Percentiles rank a stretch among this genome's conserved stretches.
These are phyloP conservation scores for Coniochaeta sp. DNA, from an alignment of 2,329 filamentous ascomycete genomes.

Conservation along the genomic window DNA sequence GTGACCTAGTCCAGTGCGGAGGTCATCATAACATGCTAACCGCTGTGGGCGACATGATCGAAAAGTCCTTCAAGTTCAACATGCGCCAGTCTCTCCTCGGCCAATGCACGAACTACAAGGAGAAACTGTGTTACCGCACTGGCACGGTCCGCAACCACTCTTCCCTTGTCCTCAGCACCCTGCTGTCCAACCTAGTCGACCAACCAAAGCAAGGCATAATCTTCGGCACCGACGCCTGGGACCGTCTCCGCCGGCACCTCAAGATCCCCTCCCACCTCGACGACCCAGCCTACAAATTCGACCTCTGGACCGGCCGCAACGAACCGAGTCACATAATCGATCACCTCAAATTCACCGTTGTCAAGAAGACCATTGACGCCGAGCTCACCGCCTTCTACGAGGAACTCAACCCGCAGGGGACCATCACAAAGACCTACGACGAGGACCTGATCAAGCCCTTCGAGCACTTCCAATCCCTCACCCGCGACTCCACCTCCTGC, in stretches of 20 bases:
- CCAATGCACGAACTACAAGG: conserved; percentile 56
- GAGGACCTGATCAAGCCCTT: conserved; percentile 26
- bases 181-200: conserved; percentile 50
- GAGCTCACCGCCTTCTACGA: conserved; percentile 27
- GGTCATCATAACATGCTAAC: conserved; percentile 1
- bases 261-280: conserved; percentile 12
- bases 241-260: conserved; percentile 23
- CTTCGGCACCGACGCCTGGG: conserved; percentile 38
- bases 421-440: conserved; percentile 24
- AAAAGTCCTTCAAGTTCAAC: conserved; percentile 49
- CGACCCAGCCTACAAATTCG: conserved; percentile 38
- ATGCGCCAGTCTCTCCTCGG: conserved; percentile 53
- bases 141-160: conserved; percentile 37
- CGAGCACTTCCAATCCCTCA: conserved; percentile 25
- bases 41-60: conserved; percentile 39
- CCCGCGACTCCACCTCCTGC: conserved; percentile 18
- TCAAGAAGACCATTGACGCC: conserved; percentile 31
- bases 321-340: conserved; percentile 50
- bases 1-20: conserved; percentile 27
- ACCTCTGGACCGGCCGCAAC: conserved; percentile 18
- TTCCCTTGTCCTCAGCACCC: conserved; percentile 41
- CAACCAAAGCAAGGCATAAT: conserved; percentile 46
- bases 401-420: conserved; percentile 10
- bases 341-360: conserved; percentile 49
- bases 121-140: conserved; percentile 53